phyloP scores from a whole-genome alignment of 2,329 filamentous ascomycete genomes.

The Juglanconis juglandina region DNA sequence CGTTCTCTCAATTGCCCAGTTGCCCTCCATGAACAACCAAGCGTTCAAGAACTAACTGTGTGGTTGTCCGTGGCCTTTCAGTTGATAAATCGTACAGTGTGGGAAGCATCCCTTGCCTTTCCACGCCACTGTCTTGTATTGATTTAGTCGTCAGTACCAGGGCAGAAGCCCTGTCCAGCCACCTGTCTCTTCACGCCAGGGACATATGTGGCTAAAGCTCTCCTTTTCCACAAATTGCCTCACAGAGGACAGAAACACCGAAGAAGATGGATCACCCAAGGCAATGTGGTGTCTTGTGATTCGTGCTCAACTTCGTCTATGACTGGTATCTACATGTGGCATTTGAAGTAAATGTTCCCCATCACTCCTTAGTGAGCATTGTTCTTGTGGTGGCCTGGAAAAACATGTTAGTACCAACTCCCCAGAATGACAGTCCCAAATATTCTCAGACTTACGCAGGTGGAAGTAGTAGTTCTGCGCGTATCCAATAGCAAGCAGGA shows the following conservation, averaged over 20 bases:
- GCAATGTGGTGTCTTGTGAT: slow-evolving; percentile 1
- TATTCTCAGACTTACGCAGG: slow-evolving; percentile 67
- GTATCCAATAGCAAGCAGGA: slow-evolving; percentile 80
- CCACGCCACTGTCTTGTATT: too few relatives aligned
- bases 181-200: not conserved
- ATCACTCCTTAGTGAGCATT: slow-evolving; percentile 76
- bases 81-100: too few relatives aligned
- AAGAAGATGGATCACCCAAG: slow-evolving; percentile 2
- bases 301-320: slow-evolving; percentile 13
- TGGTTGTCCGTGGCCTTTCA: too few relatives aligned
- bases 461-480: slow-evolving; percentile 99
- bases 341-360: slow-evolving; percentile 9
- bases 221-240: not conserved
- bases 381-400: slow-evolving; percentile 98
- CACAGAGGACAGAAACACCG: not conserved
- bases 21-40: too few relatives aligned
- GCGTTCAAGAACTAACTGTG: too few relatives aligned
- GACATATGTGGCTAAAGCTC: not conserved
- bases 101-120: too few relatives aligned
- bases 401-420: slow-evolving; percentile 1
- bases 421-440: not conserved
- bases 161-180: not conserved
- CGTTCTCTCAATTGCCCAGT: too few relatives aligned
- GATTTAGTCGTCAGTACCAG: not conserved
- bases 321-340: slow-evolving; percentile 15